phyloP scores from a whole-genome alignment of 306 rosid genomes.

The Astragalus glycyphyllos region DNA sequence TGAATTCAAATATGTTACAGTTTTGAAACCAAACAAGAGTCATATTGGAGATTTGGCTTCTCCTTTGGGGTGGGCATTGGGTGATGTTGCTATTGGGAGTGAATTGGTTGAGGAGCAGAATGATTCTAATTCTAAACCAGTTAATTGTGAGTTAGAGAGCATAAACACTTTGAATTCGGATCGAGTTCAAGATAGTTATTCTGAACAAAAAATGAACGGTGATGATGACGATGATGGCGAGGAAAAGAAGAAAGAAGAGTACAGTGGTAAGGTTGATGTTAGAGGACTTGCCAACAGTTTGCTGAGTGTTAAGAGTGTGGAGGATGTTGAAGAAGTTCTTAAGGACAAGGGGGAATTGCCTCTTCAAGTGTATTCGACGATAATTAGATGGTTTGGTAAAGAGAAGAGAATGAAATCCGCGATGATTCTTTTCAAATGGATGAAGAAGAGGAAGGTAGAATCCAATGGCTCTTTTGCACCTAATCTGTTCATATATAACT shows the following conservation, averaged over 20 bases:
- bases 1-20: constrained; percentile 47
- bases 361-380: constrained; percentile 79
- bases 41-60: constrained; percentile 55
- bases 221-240: constrained; percentile 37
- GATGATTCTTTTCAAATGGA: constrained; percentile 72
- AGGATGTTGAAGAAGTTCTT: constrained; percentile 77
- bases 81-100: constrained; percentile 52
- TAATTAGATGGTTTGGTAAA: constrained; percentile 80
- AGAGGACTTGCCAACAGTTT: constrained; percentile 64
- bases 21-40: constrained; percentile 49
- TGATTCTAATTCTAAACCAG: constrained; percentile 29
- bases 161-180: constrained; percentile 40
- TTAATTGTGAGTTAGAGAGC: constrained; percentile 43
- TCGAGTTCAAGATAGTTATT: constrained; percentile 31
- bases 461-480: constrained; percentile 63
- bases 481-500: constrained; percentile 79
- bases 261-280: constrained; percentile 63
- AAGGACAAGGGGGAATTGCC: constrained; percentile 76
- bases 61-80: constrained; percentile 62
- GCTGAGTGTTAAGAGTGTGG: constrained; percentile 65
- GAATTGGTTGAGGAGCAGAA: constrained; percentile 46
- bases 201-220: constrained; percentile 36
- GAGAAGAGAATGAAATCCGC: constrained; percentile 78
- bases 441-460: constrained; percentile 76
- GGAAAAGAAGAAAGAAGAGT: constrained; percentile 45